A percentile compares a stretch with the other conserved stretches of the same genome.
Conservation (phyloP, 331 rosid genomes). For the Stylosanthes scabra region DNA sequence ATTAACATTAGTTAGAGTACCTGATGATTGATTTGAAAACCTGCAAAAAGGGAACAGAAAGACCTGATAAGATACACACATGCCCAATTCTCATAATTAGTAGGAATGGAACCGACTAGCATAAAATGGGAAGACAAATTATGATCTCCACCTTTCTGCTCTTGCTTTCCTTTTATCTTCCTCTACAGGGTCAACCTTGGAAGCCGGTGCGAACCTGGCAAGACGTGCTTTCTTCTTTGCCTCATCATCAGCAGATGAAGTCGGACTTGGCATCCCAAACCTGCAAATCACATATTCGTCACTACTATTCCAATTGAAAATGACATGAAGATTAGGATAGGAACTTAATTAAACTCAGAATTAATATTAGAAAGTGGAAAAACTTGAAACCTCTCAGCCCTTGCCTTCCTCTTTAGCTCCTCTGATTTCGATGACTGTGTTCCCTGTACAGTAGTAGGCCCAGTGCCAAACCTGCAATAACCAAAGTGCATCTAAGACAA, state of each 20-base stretch:
- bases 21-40: slow-evolving; percentile 65
- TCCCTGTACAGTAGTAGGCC: slow-evolving; percentile 51
- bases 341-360: not conserved
- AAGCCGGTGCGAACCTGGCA: slow-evolving; percentile 67
- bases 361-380: not conserved
- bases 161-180: slow-evolving; percentile 97
- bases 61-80: slow-evolving; percentile 13
- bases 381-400: slow-evolving; percentile 83
- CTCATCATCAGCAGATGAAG: slow-evolving; percentile 64
- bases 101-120: not conserved
- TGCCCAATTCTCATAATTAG: not conserved
- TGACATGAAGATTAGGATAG: not conserved
- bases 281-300: slow-evolving; percentile 44
- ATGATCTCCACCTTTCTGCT: slow-evolving; percentile 61
- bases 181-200: slow-evolving; percentile 72
- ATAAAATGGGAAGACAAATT: not conserved
- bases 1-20: slow-evolving; percentile 53
- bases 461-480: slow-evolving; percentile 71
- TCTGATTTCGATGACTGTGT: slow-evolving; percentile 64
- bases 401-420: slow-evolving; percentile 83
- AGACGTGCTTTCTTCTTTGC: slow-evolving; percentile 91
- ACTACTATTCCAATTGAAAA: slow-evolving; percentile 11
- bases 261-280: slow-evolving; percentile 67
- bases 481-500: not conserved
- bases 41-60: slow-evolving; percentile 44